Evolutionary conservation across 2,329 filamentous ascomycete genomes (phyloP), one percentile per base, ranked within the genome.

Genomic region (Colletotrichum siamense): DNA sequence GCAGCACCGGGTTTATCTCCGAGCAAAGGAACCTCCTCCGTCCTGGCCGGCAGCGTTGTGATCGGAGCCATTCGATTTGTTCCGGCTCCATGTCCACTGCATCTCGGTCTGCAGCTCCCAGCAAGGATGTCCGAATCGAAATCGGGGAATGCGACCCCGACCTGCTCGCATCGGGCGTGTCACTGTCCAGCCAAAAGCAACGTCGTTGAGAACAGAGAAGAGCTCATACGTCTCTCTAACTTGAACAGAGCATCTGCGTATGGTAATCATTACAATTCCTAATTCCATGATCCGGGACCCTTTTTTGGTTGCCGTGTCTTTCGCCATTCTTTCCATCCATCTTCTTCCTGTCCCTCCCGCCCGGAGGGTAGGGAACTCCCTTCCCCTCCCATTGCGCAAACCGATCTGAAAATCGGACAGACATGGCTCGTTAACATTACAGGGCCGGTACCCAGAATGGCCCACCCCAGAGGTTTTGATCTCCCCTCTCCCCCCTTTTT

Each of bases 371-470:
- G 18, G 16, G 18, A 44, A 44, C 39, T 61, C 30, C 57, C 15
- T 28, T 61, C 57, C 9, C 30, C 57, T 62, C 63, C 69, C 28
- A 64, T 59, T 34, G 73, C 70, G 57, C 57, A 73, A 32, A 32
- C 64, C 73, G 73, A 73, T 76, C 73, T 76, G 28, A 73, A 65
- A 76, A 73, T 68, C 73, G 69, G 69, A 49, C 63, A 73, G 39
- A 73, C 64, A 69, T 76, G 73, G 70, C 64, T 73, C 70, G 73
- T 76, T 73, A 61, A 65, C 70, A 69, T 69, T 76, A 76, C 70
- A 73, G 73, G 73, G 73, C 73, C 70, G 66, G 70, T 76, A 76
- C 70, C 73, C 73, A 76, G 73, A 64, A 63, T 30, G 73, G 73
- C 57, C 73, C 73, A 73, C 69, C 34, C 73, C 49, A 49, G 39